Conservation (phyloP, 192 early-diverging fungal genomes). For the Rhizophagus prolifer region DNA sequence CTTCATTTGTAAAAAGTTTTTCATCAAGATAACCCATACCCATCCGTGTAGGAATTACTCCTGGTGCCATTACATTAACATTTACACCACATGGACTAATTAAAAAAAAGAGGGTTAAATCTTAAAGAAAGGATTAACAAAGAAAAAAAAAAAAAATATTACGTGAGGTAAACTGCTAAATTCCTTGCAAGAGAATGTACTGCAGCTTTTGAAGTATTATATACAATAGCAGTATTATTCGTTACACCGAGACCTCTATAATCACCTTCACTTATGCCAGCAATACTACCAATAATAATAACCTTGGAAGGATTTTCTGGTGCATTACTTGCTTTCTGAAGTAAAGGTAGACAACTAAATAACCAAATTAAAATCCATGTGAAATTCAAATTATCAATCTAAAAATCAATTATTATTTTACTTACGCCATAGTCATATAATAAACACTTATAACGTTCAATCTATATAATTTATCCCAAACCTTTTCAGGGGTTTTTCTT, state of each 20-base stretch:
- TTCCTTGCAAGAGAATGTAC: slow-evolving; percentile 69
- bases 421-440: slow-evolving; percentile 20
- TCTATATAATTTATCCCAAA: neutral
- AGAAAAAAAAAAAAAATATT: neutral
- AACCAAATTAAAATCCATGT: neutral
- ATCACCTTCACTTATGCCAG: slow-evolving; percentile 34
- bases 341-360: slow-evolving; percentile 58
- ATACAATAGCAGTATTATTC: slow-evolving; percentile 57
- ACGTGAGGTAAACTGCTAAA: slow-evolving; percentile 59
- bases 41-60: slow-evolving; percentile 54
- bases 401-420: neutral
- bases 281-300: slow-evolving; percentile 80
- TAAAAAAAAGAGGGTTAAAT: neutral
- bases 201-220: slow-evolving; percentile 75
- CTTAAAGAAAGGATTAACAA: no score
- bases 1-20: neutral
- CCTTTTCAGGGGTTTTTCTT: neutral
- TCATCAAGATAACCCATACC: no score
- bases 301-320: slow-evolving; percentile 63
- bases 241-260: slow-evolving; percentile 21
- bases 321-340: slow-evolving; percentile 52
- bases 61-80: slow-evolving; percentile 70
- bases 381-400: neutral
- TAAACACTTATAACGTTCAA: slow-evolving; percentile 18
- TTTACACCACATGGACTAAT: slow-evolving; percentile 52